A percentile compares a stretch with the other conserved stretches of the same genome.
Evolutionary conservation across 1,139 yeast genomes (phyloP).

Genomic region (Geotrichum bryndzae): DNA sequence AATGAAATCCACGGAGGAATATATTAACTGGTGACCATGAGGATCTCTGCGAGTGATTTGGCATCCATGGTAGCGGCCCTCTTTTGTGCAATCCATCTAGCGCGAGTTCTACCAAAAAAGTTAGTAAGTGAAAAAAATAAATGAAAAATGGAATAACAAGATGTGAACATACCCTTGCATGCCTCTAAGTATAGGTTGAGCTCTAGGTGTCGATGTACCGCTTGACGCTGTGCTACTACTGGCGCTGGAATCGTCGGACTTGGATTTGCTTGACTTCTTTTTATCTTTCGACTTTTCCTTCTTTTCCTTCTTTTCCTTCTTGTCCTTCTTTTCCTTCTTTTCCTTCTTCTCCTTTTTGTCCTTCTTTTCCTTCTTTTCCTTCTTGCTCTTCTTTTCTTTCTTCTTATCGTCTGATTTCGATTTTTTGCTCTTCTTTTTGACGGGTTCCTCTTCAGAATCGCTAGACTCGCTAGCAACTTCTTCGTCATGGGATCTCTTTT

Average conservation of each 20-base stretch:
- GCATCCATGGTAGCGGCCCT: conserved; percentile 87
- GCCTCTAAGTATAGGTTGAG: conserved; percentile 44
- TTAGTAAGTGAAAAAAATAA: not conserved
- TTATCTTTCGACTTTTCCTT: conserved; percentile 27
- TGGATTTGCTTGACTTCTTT: conserved; percentile 32
- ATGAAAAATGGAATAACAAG: not conserved
- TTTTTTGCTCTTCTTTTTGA: conserved; percentile 28
- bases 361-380: conserved; percentile 41
- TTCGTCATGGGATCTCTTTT: conserved; percentile 31
- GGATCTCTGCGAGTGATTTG: conserved; percentile 82
- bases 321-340: conserved; percentile 32
- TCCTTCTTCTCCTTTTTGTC: conserved; percentile 49
- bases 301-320: conserved; percentile 30
- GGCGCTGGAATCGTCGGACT: conserved; percentile 25
- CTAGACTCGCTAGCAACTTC: conserved; percentile 32
- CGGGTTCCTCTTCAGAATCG: conserved; percentile 21
- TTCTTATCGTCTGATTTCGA: conserved; percentile 26
- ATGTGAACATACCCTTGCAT: conserved; percentile 45
- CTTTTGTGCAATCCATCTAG: conserved; percentile 82
- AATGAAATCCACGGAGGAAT: not conserved
- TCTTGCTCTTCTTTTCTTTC: conserved; percentile 27
- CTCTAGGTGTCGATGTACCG: conserved; percentile 27
- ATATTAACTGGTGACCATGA: conserved; percentile 52
- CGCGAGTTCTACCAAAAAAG: conserved; percentile 45
- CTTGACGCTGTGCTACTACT: conserved; percentile 31